Conservation (phyloP, 768 basidiomycete genomes). For the Galerina marginata region DNA sequence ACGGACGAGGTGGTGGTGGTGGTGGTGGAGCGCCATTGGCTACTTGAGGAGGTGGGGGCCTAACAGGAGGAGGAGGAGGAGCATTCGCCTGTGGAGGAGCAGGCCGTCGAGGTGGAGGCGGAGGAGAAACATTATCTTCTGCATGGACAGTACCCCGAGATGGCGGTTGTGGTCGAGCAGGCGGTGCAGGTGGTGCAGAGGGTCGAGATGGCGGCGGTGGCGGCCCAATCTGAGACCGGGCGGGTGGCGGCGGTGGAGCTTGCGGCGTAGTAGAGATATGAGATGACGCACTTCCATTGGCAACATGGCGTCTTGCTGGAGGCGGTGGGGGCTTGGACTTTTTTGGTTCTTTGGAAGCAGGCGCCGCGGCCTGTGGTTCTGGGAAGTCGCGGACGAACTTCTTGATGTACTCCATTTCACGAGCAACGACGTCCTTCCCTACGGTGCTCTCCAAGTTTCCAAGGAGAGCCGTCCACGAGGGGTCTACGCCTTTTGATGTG, state of each 20-base stretch:
- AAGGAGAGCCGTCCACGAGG: constrained; percentile 84
- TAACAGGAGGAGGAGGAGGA: constrained; percentile 30
- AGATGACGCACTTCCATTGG: constrained; percentile 41
- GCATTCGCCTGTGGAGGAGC: constrained; percentile 36
- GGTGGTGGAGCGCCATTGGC: constrained; percentile 17
- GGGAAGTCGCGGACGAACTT: constrained; percentile 69
- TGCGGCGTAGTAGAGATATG: constrained; percentile 42
- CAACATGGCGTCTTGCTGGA: constrained; percentile 48
- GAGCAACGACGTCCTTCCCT: constrained; percentile 65
- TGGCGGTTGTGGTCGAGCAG: constrained; percentile 29
- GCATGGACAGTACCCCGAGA: constrained; percentile 33
- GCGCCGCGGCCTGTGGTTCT: constrained; percentile 35
- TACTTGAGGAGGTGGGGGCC: constrained; percentile 15
- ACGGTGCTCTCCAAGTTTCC: constrained; percentile 64
- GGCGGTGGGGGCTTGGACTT: constrained; percentile 60
- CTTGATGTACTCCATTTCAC: constrained; percentile 90
- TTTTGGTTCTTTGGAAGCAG: constrained; percentile 43
- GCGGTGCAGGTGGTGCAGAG: constrained; percentile 44
- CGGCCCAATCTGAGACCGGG: constrained; percentile 35
- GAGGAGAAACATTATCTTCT: constrained; percentile 37
- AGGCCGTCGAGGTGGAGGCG: constrained; percentile 37
- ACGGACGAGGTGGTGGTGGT: constrained; percentile 27
- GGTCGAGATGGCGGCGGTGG: constrained; percentile 40
- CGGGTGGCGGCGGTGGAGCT: constrained; percentile 37
- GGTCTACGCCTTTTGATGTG: constrained; percentile 85